Evolutionary conservation across 2,329 filamentous ascomycete genomes (phyloP).

Genomic region (Fusarium udum): DNA sequence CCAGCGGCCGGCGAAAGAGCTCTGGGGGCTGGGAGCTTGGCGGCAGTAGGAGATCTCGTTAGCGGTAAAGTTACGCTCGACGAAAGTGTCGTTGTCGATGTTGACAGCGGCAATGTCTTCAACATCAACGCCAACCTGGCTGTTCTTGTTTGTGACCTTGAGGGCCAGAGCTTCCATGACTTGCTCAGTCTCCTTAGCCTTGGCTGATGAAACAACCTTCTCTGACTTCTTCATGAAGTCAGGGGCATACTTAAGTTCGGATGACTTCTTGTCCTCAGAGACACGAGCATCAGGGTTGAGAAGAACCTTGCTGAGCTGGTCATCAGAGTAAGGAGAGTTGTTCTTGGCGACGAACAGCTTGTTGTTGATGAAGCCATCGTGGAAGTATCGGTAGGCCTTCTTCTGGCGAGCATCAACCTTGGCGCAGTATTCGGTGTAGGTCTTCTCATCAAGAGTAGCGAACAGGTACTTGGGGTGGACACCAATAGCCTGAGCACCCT

Average conservation of each 20-base stretch:
- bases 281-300: constrained; percentile 95
- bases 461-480: constrained; percentile 97
- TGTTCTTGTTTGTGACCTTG: constrained; percentile 64
- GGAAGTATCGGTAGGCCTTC: constrained; percentile 98
- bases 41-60: constrained; percentile 88
- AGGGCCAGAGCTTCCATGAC: constrained; percentile 82
- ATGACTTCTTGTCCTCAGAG: constrained; percentile 83
- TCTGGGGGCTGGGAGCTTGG: constrained; percentile 79
- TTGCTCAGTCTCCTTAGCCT: constrained; percentile 72
- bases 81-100: constrained; percentile 91
- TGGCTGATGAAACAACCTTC: constrained; percentile 60
- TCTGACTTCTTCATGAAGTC: constrained; percentile 73
- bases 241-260: constrained; percentile 76
- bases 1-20: constrained; percentile 95
- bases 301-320: constrained; percentile 86
- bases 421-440: constrained; percentile 81
- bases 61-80: constrained; percentile 92
- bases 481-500: constrained; percentile 96
- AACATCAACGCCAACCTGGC: constrained; percentile 92
- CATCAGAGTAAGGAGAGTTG: constrained; percentile 88
- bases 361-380: constrained; percentile 98
- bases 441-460: constrained; percentile 87
- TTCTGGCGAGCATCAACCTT: constrained; percentile 96
- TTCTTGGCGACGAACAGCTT: constrained; percentile 95
- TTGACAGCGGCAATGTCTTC: constrained; percentile 89